phyloP scores from a whole-genome alignment of 305 asterid genomes.

The Caryopteris hybrid region DNA sequence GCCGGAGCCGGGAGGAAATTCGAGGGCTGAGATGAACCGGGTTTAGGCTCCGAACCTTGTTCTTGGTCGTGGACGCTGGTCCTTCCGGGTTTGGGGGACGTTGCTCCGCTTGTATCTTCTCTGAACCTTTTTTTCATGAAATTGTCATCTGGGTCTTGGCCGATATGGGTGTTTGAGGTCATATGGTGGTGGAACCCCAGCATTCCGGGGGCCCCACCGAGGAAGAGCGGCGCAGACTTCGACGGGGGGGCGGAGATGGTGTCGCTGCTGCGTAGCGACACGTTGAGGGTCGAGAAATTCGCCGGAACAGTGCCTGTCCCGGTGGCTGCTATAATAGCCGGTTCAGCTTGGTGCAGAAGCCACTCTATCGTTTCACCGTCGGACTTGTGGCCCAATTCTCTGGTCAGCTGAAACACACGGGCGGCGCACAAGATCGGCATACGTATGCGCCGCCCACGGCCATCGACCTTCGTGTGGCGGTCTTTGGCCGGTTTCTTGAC shows the following conservation, averaged over 20 bases:
- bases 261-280: constrained; percentile 74
- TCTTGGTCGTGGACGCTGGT: constrained; percentile 46
- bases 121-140: constrained; percentile 64
- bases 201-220: constrained; percentile 71
- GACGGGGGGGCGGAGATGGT: constrained; percentile 83
- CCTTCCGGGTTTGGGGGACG: constrained; percentile 56
- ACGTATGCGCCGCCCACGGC: constrained; percentile 89
- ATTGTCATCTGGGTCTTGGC: constrained; percentile 66
- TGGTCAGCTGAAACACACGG: constrained; percentile 80
- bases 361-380: constrained; percentile 93
- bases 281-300: constrained; percentile 77
- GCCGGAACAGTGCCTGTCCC: constrained; percentile 96
- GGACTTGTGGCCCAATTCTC: constrained; percentile 83
- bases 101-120: constrained; percentile 50
- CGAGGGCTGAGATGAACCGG: constrained; percentile 50
- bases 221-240: constrained; percentile 71
- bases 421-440: constrained; percentile 98
- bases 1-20: constrained; percentile 62
- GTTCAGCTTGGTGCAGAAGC: constrained; percentile 90
- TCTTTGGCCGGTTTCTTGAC: constrained; percentile 77
- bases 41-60: constrained; percentile 50
- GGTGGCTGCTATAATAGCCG: constrained; percentile 77
- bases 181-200: constrained; percentile 72
- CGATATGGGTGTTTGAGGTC: constrained; percentile 28
- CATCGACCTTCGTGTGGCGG: constrained; percentile 92